Base-by-base conservation (phyloP, 352 stramenopile genomes). In the Aphanomyces cochlioides region DNA sequence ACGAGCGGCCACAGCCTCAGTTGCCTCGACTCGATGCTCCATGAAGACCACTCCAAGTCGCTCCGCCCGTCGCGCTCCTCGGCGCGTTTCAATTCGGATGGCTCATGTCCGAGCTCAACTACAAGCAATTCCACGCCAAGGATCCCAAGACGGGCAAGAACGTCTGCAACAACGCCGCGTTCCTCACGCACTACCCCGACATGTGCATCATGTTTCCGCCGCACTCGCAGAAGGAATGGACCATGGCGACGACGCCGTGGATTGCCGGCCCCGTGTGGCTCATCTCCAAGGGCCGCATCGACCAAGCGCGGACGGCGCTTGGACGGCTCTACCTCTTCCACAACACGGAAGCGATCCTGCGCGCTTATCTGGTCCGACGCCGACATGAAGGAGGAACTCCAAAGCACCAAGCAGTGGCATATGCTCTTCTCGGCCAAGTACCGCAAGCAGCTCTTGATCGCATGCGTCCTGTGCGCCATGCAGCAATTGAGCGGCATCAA, bases 401-500 rank as follows among this genome's bases (percentile, higher is more conserved):
- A 36, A 7, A 12, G 10, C 54, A n/a, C 54, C 15, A 28, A 12
- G 5, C 54, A 37, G 1, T 61, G 54, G 54, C 39, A 28, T 7
- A 37, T 61, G 10, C 54, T 61, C 19, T 61, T 61, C 54, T 40
- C 54, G 5, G 34, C n/a, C 54, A 61, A 40, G 34, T 61, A 61
- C 54, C 54, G 54, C 54, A 61, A 61, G 54, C 54, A 61, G 54
- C 54, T 61, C 5, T 28, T 7, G 6, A n/a, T 61, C 28, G 54
- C 54, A 12, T 37, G 15, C 54, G 54, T 61, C 54, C 54, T 61
- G 6, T 61, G 54, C n/a, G 54, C 15, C 19, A 61, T 61, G 54
- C 78, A 87, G 65, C 83, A 89, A 56, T 77, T 90, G 41, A 84
- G 79, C 1, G 83, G 81, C 37, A 79, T 91, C 76, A 91, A 87